Base-by-base conservation (phyloP, 768 basidiomycete species). In the Pisolithus albus region DNA sequence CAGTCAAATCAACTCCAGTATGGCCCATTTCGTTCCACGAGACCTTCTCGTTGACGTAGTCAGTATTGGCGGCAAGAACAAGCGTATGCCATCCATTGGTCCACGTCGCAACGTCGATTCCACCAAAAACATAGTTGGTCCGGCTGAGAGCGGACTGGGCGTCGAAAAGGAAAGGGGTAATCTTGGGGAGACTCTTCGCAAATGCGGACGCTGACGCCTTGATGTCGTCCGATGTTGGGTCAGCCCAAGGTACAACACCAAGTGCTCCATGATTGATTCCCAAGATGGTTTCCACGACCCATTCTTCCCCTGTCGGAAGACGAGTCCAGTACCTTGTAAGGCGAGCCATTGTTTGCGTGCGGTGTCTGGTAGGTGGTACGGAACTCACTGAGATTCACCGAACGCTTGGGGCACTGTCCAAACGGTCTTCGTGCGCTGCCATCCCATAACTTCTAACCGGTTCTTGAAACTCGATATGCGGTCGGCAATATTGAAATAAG, bases 331-430 rank as follows among this genome's bases (percentile, higher is more conserved):
- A 86, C 67, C 78, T 78, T 37, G 68, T 67, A 26, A 26, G 13
- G 36, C 9, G 72, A 72, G 73, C 18, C 47, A 34, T 11, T n/a
- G 23, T 15, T n/a, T 45, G 26, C 7, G 36, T 30, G 56, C 4
- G 24, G 23, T 24, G 13, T 21, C 21, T 44, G 16, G 7, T 19
- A 32, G n/a, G 42, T 28, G n/a, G 11, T 4, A 45, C 59, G 26
- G 13, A 50, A 5, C 65, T 56, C 15, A 73, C 70, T 65, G 56
- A 6, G 59, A 61, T 49, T 73, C 74, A 24, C 86, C 85, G 61
- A 91, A 91, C 0, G 77, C 87, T 65, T 91, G 88, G 0, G 87
- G 85, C 1, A 90, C 88, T 2, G 82, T 81, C 89, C 88, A 90
- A 0, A 88, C 75, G 1, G 83, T 77, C 61, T 86, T 83, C 5